These are phyloP conservation scores for Tetraselmis striata DNA, from an alignment of 139 green algal species.

Conservation along the genomic window DNA sequence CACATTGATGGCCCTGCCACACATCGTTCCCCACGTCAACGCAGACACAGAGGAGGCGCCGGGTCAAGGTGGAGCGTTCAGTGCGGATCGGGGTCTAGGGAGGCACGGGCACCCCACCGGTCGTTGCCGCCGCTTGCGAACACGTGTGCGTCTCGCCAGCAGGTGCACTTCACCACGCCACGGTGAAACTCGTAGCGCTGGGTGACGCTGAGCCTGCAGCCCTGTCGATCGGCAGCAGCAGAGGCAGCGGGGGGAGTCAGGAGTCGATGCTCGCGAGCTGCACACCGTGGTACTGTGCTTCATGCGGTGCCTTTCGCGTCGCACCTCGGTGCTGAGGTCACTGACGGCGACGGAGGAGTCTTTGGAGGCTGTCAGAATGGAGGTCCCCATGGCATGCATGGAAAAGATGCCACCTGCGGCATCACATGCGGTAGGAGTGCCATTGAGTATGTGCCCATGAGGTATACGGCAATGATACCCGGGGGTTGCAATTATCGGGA, in stretches of 20 bases:
- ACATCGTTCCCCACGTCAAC: no score
- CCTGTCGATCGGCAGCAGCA: no score
- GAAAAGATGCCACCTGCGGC: neutral
- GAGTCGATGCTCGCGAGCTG: no score
- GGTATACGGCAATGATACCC: no score
- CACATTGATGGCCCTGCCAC: neutral
- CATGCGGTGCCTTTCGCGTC: neutral
- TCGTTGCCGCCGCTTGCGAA: neutral
- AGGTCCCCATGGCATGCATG: neutral
- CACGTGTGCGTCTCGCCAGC: neutral
- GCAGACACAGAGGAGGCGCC: no score
- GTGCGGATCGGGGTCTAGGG: no score
- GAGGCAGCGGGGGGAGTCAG: neutral
- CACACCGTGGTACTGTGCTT: neutral
- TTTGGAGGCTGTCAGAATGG: neutral
- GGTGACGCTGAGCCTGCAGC: neutral
- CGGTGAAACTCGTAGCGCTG: neutral
- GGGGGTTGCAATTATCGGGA: no score
- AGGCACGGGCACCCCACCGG: no score
- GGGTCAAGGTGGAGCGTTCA: no score
- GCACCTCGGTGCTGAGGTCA: neutral
- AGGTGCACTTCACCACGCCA: neutral
- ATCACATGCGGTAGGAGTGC: no score
- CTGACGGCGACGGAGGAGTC: neutral
- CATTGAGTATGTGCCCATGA: neutral